Evolutionary conservation across 768 basidiomycete genomes (phyloP).

Genomic region (Lentinula lateritia): DNA sequence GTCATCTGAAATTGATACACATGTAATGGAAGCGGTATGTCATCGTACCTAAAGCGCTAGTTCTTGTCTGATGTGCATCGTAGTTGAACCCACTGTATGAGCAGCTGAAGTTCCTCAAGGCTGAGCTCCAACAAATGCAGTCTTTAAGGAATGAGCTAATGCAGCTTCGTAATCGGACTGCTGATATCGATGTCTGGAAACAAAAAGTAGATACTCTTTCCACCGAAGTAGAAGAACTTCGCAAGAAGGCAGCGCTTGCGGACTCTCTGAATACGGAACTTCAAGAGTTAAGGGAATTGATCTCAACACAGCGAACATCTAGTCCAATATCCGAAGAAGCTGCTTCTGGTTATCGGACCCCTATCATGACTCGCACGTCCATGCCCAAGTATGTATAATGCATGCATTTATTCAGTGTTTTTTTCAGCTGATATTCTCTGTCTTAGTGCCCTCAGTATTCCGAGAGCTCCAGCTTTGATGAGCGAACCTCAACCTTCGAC

Average conservation of each 20-base stretch:
- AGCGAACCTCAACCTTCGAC: not conserved
- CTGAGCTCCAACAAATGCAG: constrained; percentile 35
- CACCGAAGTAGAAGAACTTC: constrained; percentile 23
- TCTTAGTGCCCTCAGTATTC: constrained; percentile 1
- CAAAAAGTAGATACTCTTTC: constrained; percentile 30
- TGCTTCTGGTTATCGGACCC: constrained; percentile 1
- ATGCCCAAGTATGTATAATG: not conserved
- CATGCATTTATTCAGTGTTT: not conserved
- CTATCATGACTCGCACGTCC: not conserved
- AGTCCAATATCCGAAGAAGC: not conserved
- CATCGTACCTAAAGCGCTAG: not conserved
- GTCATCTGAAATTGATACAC: constrained; percentile 6
- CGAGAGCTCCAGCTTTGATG: not conserved
- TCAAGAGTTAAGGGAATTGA: constrained; percentile 13
- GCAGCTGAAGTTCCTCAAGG: constrained; percentile 41
- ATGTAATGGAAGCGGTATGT: constrained; percentile 30
- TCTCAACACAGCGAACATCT: not conserved
- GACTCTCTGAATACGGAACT: constrained; percentile 16
- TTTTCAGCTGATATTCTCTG: not conserved
- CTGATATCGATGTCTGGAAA: constrained; percentile 27
- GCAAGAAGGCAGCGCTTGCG: constrained; percentile 17
- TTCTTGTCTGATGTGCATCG: not conserved
- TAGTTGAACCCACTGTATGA: constrained; percentile 49
- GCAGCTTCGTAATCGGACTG: constrained; percentile 27
- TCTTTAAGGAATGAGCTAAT: constrained; percentile 26